Conservation (phyloP, 2,329 filamentous ascomycete species). For the Ophiognomonia clavigignenti-juglandacearum region DNA sequence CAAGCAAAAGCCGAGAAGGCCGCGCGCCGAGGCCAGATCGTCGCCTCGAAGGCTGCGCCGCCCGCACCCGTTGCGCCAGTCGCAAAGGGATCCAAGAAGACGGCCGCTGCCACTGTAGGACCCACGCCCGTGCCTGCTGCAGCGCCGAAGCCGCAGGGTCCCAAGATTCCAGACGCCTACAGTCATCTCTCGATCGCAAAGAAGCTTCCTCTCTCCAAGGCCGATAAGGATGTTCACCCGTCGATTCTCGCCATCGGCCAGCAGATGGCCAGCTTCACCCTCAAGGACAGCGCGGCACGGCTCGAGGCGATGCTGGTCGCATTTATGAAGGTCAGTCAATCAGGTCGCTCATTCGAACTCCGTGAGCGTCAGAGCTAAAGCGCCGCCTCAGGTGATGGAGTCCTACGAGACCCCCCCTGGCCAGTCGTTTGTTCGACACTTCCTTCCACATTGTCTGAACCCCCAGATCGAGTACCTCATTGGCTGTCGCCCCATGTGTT, state of each 20-base stretch:
- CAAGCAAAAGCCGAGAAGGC: constrained; percentile 88
- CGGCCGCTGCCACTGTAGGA: constrained; percentile 11
- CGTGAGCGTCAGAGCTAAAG: constrained; percentile 9
- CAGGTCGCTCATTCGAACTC: background rate
- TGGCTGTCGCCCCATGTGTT: constrained; percentile 90
- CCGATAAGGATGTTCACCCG: constrained; percentile 79
- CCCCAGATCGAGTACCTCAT: constrained; percentile 94
- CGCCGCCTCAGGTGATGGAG: constrained; percentile 65
- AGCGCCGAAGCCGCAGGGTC: constrained; percentile 46
- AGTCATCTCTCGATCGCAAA: constrained; percentile 72
- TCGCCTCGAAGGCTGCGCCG: constrained; percentile 44
- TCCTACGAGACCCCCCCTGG: constrained; percentile 86
- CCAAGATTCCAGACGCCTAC: constrained; percentile 67
- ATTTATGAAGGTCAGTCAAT: constrained; percentile 71
- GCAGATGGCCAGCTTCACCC: constrained; percentile 82
- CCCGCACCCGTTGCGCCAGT: constrained; percentile 22
- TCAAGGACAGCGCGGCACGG: constrained; percentile 85
- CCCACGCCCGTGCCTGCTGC: constrained; percentile 31
- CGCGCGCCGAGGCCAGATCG: constrained; percentile 71
- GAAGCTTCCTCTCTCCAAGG: constrained; percentile 47
- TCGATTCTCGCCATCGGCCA: constrained; percentile 80
- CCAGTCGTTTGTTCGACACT: constrained; percentile 81
- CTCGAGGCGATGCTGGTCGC: constrained; percentile 83
- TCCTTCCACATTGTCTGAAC: constrained; percentile 85
- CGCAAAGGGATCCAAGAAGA: constrained; percentile 23